Conservation (phyloP, 2,329 filamentous ascomycete species). For the Monosporascus ibericus region DNA sequence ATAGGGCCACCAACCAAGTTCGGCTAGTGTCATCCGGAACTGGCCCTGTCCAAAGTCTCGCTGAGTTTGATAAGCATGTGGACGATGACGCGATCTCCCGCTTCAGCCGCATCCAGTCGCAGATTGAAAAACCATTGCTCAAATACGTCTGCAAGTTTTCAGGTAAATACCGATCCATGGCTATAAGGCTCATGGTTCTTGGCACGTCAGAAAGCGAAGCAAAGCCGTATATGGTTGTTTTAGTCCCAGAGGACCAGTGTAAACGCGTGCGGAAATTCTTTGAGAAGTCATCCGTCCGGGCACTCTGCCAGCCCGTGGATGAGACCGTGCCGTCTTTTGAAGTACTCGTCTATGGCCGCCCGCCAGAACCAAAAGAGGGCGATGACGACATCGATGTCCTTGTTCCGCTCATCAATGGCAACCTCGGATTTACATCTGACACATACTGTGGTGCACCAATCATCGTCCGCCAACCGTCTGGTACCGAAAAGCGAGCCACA, state of each 20-base stretch:
- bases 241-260: neutral
- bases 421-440: neutral
- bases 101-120: neutral
- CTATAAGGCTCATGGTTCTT: neutral
- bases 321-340: too few species aligned
- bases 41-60: neutral
- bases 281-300: neutral
- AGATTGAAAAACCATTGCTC: neutral
- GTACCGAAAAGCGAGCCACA: neutral
- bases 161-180: neutral
- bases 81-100: neutral
- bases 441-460: neutral
- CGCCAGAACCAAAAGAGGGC: too few species aligned
- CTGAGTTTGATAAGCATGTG: neutral
- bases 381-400: neutral
- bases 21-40: too few species aligned
- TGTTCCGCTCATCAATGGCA: neutral
- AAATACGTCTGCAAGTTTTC: neutral
- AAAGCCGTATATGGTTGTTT: neutral
- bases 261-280: conserved; percentile 1
- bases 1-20: too few species aligned
- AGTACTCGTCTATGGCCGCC: too few species aligned
- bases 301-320: neutral
- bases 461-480: neutral
- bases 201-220: neutral